Evolutionary conservation across 2,329 filamentous ascomycete genomes (phyloP), one percentile per base, ranked within the genome.

Genomic region (Immersiporthe knoxdaviesiana): DNA sequence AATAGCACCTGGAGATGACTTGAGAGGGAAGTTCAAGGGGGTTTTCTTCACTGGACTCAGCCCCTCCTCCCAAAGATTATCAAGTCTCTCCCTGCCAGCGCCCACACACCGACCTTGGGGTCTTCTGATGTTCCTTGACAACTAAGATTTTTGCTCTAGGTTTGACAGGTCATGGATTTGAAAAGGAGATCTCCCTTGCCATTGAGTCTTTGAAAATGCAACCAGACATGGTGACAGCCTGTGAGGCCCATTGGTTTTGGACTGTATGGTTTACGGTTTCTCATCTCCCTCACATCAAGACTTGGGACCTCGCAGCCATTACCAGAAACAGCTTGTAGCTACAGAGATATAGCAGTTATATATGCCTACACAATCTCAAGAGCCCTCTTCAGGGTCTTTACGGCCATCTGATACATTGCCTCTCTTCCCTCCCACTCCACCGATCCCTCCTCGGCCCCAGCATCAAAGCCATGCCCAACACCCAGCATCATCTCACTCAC

Each of bases 401-500:
- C 44, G 10, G 58, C 58, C 14, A 56, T 41, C 32, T 24, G 41
- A 54, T 61, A 68, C 66, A 68, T 65, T 10, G 54, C 54, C 21
- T 68, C 61, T 27, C 66, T 54, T 21, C 54, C 47, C 32, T 68
- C 54, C 66, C 61, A 68, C 35, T 16, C 27, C 27, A 65, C 12
- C 7, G 66, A 41, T n/a, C 66, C 66, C 39, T 47, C n/a, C 41
- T 65, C 54, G 16, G 62, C 39, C 21, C 66, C 62, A 39, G 62
- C 37, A 59, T 68, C 66, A 24, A 65, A 65, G 1, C 54, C 66
- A 52, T 68, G 66, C 7, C 50, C 37, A 10, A 65, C 52, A 21
- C n/a, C 66, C 24, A 64, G 27, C 61, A 68, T 39, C 61, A 60
- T 68, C 61, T 64, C 39, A n/a, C 39, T 61, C 30, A 65, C 62